Conservation (phyloP, 805 yeast species). For the Saccharomycopsis fermentans region DNA sequence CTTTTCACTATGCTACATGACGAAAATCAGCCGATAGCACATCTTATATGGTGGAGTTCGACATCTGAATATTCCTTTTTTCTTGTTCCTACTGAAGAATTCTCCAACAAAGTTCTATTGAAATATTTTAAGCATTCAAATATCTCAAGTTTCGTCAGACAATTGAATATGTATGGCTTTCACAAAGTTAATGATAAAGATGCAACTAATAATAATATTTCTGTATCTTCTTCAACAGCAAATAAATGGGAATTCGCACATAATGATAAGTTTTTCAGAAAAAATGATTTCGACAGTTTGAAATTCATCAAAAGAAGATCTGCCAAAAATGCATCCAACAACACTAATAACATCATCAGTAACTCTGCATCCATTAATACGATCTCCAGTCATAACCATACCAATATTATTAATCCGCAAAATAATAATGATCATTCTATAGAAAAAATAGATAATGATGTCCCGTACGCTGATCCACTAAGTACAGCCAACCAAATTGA, state of each 20-base stretch:
- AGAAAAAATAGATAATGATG: background rate
- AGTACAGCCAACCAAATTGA: background rate
- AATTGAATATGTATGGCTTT: constrained; percentile 74
- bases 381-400: background rate
- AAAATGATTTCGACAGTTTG: constrained; percentile 71
- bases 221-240: constrained; percentile 3
- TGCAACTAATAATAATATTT: constrained; percentile 13
- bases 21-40: constrained; percentile 61
- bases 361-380: background rate
- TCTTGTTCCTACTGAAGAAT: constrained; percentile 79
- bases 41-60: constrained; percentile 80
- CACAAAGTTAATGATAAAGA: constrained; percentile 50
- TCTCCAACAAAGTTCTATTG: constrained; percentile 52
- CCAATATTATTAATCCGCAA: background rate
- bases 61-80: constrained; percentile 55
- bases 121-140: constrained; percentile 73
- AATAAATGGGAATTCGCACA: constrained; percentile 83
- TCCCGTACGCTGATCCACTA: background rate
- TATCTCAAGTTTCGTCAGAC: constrained; percentile 70
- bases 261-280: constrained; percentile 62
- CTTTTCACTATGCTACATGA: constrained; percentile 65
- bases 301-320: constrained; percentile 74
- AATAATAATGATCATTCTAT: background rate
- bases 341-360: background rate
- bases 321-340: constrained; percentile 26